phyloP scores from a whole-genome alignment of 2,329 filamentous ascomycete species.

The Apiospora sp. region DNA sequence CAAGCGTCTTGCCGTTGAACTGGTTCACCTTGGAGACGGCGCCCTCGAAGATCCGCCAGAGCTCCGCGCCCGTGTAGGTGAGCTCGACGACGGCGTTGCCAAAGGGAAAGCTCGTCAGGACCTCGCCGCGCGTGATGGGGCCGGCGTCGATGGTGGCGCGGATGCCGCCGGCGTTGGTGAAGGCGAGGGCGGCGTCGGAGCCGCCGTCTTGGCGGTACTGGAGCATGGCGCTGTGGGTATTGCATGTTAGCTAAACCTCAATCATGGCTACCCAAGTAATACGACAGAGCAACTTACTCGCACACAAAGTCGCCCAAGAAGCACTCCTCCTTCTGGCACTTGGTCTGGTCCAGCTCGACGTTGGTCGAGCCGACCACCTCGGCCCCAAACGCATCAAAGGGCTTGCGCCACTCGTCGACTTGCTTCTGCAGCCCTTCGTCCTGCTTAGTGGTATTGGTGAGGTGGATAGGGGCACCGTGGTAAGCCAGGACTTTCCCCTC shows the following conservation, averaged over 20 bases:
- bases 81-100: slow-evolving; percentile 70
- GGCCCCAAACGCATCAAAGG: slow-evolving; percentile 67
- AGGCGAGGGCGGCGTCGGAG: slow-evolving; percentile 58
- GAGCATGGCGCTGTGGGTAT: slow-evolving; percentile 60
- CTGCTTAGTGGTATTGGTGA: slow-evolving; percentile 67
- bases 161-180: slow-evolving; percentile 71
- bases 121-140: slow-evolving; percentile 68
- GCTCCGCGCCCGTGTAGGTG: slow-evolving; percentile 56
- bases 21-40: slow-evolving; percentile 63
- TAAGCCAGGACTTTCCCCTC: slow-evolving; percentile 69
- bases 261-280: too few species aligned
- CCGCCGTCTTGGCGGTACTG: slow-evolving; percentile 63
- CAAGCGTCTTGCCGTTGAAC: slow-evolving; percentile 59
- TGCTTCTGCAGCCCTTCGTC: slow-evolving; percentile 65
- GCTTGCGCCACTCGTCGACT: slow-evolving; percentile 64
- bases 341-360: slow-evolving; percentile 65
- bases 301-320: slow-evolving; percentile 62
- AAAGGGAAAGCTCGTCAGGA: slow-evolving; percentile 72
- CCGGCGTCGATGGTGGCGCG: slow-evolving; percentile 69
- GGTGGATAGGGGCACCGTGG: slow-evolving; percentile 68
- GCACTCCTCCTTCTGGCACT: slow-evolving; percentile 66
- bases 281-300: slow-evolving; percentile 50
- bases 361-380: slow-evolving; percentile 64
- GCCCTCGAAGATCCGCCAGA: slow-evolving; percentile 68
- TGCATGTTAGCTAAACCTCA: slow-evolving; percentile 27